Evolutionary conservation across 1,139 yeast species (phyloP).

Genomic region (Scheffersomyces cryptocercus): DNA sequence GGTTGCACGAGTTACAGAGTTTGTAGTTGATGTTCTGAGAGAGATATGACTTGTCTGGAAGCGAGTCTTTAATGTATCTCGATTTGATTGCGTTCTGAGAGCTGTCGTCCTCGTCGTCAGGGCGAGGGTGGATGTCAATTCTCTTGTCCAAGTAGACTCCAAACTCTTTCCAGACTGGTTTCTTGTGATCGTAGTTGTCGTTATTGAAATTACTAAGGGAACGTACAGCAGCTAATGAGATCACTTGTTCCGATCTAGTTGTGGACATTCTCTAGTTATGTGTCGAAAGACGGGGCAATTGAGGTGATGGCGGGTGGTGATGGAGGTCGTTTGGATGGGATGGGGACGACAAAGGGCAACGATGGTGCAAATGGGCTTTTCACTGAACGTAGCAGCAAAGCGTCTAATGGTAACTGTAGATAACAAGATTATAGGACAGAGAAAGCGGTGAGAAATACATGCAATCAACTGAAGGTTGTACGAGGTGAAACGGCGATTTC

Average conservation of each 20-base stretch:
- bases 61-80: conserved; percentile 19
- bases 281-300: background rate
- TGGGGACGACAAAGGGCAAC: no score
- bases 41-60: conserved; percentile 40
- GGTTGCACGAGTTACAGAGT: conserved; percentile 64
- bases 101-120: conserved; percentile 14
- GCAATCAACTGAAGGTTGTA: no score
- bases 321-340: background rate
- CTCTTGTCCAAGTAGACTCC: conserved; percentile 58
- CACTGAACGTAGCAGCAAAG: no score
- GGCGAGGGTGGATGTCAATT: conserved; percentile 28
- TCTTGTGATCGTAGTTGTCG: conserved; percentile 12
- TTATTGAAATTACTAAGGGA: conserved; percentile 17
- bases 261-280: conserved; percentile 23
- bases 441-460: no score
- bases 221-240: conserved; percentile 28
- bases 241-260: conserved; percentile 31
- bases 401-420: no score
- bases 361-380: no score
- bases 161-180: conserved; percentile 57
- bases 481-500: no score
- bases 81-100: conserved; percentile 16
- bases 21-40: conserved; percentile 53
- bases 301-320: background rate
- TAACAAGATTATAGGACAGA: no score